Base-by-base conservation (phyloP, 2,329 filamentous ascomycete genomes). In the Alternaria incomplexa region DNA sequence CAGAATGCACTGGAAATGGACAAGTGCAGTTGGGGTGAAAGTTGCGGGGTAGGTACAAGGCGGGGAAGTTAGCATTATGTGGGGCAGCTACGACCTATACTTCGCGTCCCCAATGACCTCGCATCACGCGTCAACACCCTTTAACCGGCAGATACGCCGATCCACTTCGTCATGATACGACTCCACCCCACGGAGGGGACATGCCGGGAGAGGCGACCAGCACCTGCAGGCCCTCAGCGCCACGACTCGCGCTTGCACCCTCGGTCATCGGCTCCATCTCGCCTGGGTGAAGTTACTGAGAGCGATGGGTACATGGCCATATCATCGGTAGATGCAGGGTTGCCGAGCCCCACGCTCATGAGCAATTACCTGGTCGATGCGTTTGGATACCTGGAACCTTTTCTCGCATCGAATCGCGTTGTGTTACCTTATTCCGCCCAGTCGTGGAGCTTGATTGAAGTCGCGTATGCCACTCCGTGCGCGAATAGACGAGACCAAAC, bases 11-110 rank as follows among this genome's bases (percentile, higher is more conserved):
- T 48, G 23, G 56, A 54, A 48, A 6, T 44, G 65, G 51, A 28
- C 55, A 66, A 56, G 59, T 17, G 56, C 47, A 20, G 13, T 50
- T 30, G 20, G 23, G 20, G n/a, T 22, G 20, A 48, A 36, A 12
- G 46, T 23, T 69, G 73, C 70, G 73, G 73, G 71, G 73, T 70
- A 53, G 71, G 73, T 70, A 53, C 43, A 48, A 40, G 36, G 71
- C 67, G 70, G 70, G 68, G 69, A 64, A 64, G 15, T 55, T 15
- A 20, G 48, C 45, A 25, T 40, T 12, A 69, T 74, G 73, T 74
- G 73, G 73, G 72, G 70, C 70, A 62, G 36, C 44, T 51, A 40
- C 13, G 46, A 44, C 26, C 23, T 32, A 17, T 36, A 43, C 46
- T n/a, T 54, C 30, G 13, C 43, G 54, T 45, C 59, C 48, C 50